Conservation (phyloP, 2,329 filamentous ascomycete species). For the Zymoseptoria brevis region DNA sequence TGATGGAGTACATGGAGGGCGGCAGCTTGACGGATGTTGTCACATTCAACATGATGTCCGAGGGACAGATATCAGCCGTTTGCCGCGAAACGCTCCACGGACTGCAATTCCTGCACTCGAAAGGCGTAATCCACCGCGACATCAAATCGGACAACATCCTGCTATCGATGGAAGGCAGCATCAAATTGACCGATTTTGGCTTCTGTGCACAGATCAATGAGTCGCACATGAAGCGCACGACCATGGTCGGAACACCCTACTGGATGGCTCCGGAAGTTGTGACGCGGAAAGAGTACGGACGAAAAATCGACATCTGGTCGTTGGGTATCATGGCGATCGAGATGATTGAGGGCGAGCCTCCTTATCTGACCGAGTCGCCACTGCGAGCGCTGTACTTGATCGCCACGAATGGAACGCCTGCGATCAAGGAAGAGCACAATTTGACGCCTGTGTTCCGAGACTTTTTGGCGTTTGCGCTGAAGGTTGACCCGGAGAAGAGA, state of each 20-base stretch:
- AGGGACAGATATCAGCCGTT: constrained; percentile 92
- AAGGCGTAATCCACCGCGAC: constrained; percentile 95
- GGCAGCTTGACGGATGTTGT: constrained; percentile 96
- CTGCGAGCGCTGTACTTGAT: constrained; percentile 90
- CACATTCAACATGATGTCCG: constrained; percentile 98
- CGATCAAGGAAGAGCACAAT: constrained; percentile 86
- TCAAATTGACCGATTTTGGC: constrained; percentile 97
- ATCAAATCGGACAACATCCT: constrained; percentile 99
- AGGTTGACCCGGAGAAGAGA: constrained; percentile 94
- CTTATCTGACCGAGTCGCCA: constrained; percentile 91
- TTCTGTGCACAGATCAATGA: constrained; percentile 99
- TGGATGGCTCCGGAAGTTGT: constrained; percentile 99
- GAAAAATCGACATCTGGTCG: constrained; percentile 98
- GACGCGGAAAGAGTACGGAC: constrained; percentile 92
- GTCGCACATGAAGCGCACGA: constrained; percentile 91
- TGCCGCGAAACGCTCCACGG: constrained; percentile 89
- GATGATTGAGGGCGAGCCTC: constrained; percentile 98
- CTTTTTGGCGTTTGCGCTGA: constrained; percentile 85
- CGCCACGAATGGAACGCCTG: constrained; percentile 89
- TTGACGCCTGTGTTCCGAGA: constrained; percentile 77
- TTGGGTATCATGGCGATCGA: constrained; percentile 99
- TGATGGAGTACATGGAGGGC: constrained; percentile 99
- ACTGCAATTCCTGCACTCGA: constrained; percentile 90
- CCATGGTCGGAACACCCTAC: constrained; percentile 98
- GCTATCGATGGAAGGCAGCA: constrained; percentile 85